Base-by-base conservation (phyloP, 495 filamentous ascomycete species). In the Chaetomidium leptoderma region DNA sequence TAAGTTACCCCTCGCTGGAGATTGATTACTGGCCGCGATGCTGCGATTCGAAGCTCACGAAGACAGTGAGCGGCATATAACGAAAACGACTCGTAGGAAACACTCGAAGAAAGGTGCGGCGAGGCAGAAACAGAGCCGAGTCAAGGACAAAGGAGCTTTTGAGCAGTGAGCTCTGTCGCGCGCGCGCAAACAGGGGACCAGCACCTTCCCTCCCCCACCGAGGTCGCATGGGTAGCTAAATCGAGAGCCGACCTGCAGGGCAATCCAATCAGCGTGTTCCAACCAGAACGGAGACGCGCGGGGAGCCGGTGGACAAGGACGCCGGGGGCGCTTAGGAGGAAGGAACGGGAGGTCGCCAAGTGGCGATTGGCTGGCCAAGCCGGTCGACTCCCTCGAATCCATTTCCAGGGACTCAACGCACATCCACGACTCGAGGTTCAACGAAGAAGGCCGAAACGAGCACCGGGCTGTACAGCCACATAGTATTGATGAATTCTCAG, bases 251-350 rank as follows among this genome's bases (percentile, higher is more conserved):
- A 10, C 21, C 19, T 32, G 55, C 21, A 43, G n/a, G 59, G 19
- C 19, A 24, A 37, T 27, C 60, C 60, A 62, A 62, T 62, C 54
- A 62, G 21, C 24, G 16, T 43, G 33, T 54, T 50, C 37, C 54
- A 21, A 8, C 36, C 17, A 11, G 42, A 36, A 3, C 48, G 26
- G 40, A 36, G 45, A 54, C 21, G 44, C 60, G 43, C 55, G 60
- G 49, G 23, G 55, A 46, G 47, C 36, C n/a, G 9, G 27, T 46
- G 48, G 59, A 60, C 53, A 47, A 64, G 61, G 68, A 66, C 66
- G 66, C 68, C 53, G 43, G 63, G 61, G 68, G 68, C 66, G 66
- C 68, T 70, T 70, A 70, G 35, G 21, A 32, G 13, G 29, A 14
- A 45, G 33, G 16, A 50, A 40, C 19, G 16, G 40, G 47, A 57